These are phyloP conservation scores for Drechslerella dactyloides DNA, from an alignment of 2,329 filamentous ascomycete genomes.

Conservation along the genomic window DNA sequence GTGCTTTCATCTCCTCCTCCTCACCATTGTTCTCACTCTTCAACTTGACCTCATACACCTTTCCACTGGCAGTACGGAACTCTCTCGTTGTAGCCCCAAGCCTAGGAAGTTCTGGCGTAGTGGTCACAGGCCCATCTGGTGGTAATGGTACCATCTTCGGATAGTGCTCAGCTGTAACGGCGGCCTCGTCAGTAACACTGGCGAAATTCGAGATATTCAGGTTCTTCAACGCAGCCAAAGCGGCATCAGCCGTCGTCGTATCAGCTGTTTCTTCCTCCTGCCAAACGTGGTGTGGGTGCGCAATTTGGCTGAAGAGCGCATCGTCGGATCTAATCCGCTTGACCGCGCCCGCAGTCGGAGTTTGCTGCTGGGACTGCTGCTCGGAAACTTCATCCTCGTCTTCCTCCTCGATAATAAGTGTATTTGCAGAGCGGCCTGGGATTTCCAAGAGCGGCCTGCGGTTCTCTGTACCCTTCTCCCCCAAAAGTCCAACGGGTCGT, in stretches of 20 bases:
- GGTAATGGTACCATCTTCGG: constrained; percentile 9
- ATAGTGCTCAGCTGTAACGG: constrained; percentile 2
- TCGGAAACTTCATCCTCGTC: not conserved
- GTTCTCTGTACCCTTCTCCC: constrained; percentile 31
- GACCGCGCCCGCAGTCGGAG: constrained; percentile 16
- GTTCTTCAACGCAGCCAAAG: constrained; percentile 16
- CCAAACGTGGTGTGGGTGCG: constrained; percentile 37
- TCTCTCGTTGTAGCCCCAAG: constrained; percentile 5
- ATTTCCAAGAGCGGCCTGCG: constrained; percentile 40
- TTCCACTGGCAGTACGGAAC: constrained; percentile 20
- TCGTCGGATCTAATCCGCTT: constrained; percentile 37
- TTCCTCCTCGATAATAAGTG: constrained; percentile 26
- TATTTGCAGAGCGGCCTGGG: constrained; percentile 17
- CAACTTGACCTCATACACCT: constrained; percentile 36
- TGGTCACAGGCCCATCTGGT: constrained; percentile 2
- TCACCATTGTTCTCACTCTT: constrained; percentile 13
- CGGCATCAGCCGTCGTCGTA: constrained; percentile 6
- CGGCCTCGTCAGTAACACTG: constrained; percentile 13
- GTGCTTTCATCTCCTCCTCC: constrained; percentile 6
- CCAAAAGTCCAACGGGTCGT: constrained; percentile 10
- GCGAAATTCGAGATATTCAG: constrained; percentile 39
- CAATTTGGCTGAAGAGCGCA: constrained; percentile 43
- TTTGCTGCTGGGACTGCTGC: not conserved
- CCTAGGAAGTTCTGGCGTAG: constrained; percentile 10
- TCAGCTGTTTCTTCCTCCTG: constrained; percentile 22